Percentiles rank a stretch among this genome's conserved stretches.
Evolutionary conservation across 2,329 filamentous ascomycete genomes (phyloP).

Genomic region (Colletotrichum truncatum): DNA sequence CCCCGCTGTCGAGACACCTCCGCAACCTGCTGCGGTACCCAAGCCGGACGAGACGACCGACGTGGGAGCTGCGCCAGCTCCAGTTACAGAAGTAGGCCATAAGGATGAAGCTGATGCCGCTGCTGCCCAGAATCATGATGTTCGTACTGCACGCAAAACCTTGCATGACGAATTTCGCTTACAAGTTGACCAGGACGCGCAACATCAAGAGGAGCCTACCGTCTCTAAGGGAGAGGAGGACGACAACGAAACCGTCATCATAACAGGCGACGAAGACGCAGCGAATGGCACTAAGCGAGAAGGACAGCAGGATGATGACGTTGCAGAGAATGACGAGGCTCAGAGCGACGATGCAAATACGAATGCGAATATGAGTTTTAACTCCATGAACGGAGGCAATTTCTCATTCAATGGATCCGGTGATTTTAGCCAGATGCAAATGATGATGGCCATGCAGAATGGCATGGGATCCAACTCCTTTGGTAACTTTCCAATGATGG

Average conservation of each 20-base stretch:
- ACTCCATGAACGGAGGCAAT: constrained; percentile 52
- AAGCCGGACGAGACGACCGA: neutral
- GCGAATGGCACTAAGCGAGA: neutral
- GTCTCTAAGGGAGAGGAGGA: constrained; percentile 26
- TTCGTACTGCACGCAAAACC: neutral
- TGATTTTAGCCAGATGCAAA: constrained; percentile 81
- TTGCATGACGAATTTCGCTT: neutral
- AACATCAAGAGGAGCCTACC: neutral
- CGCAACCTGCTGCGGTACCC: neutral
- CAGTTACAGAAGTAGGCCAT: neutral
- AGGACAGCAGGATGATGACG: constrained; percentile 24
- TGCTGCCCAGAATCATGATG: constrained; percentile 2
- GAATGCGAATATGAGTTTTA: constrained; percentile 44
- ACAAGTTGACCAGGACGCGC: constrained; percentile 11
- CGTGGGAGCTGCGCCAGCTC: neutral
- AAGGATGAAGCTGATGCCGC: neutral
- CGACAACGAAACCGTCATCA: constrained; percentile 27
- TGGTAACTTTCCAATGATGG: constrained; percentile 81
- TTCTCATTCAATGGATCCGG: constrained; percentile 65
- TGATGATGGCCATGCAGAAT: constrained; percentile 82
- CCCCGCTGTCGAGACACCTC: constrained; percentile 27
- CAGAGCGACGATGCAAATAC: constrained; percentile 34
- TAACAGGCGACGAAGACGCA: constrained; percentile 25
- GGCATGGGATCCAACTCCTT: constrained; percentile 67
- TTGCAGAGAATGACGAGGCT: constrained; percentile 31